Conservation (phyloP, 2,329 filamentous ascomycete species). For the Neoascochyta sp. region DNA sequence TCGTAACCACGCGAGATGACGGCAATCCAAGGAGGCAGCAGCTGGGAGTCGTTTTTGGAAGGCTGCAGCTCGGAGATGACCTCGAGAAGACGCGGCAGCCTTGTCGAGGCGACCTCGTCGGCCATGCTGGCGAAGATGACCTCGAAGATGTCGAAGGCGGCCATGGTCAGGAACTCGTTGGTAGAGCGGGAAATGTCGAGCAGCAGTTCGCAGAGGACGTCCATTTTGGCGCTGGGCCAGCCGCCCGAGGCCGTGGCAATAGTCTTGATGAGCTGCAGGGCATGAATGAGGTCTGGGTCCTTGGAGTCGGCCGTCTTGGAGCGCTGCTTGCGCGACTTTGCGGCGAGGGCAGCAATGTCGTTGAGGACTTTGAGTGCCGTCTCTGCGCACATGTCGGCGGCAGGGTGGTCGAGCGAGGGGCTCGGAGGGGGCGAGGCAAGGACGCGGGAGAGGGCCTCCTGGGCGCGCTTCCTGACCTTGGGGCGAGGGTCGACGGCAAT, state of each 20-base stretch:
- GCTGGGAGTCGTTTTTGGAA: slow-evolving; percentile 86
- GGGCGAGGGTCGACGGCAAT: slow-evolving; percentile 83
- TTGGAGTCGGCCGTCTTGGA: slow-evolving; percentile 57
- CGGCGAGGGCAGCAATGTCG: slow-evolving; percentile 67
- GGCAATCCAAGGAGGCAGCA: slow-evolving; percentile 94
- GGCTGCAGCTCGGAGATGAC: slow-evolving; percentile 90
- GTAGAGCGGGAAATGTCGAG: slow-evolving; percentile 83
- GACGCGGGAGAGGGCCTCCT: slow-evolving; percentile 81
- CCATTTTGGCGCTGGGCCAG: slow-evolving; percentile 96
- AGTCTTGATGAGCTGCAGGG: slow-evolving; percentile 86
- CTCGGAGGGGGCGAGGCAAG: slow-evolving; percentile 83
- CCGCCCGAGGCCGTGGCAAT: slow-evolving; percentile 83
- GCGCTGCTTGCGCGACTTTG: slow-evolving; percentile 64
- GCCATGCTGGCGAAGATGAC: slow-evolving; percentile 92
- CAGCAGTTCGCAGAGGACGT: slow-evolving; percentile 82
- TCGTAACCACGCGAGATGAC: slow-evolving; percentile 93
- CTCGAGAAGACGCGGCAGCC: slow-evolving; percentile 82
- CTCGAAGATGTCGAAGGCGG: slow-evolving; percentile 95
- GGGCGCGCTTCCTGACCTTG: slow-evolving; percentile 89
- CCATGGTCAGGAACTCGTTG: slow-evolving; percentile 95
- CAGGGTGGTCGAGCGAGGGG: slow-evolving; percentile 89
- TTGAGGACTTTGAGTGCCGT: slow-evolving; percentile 77
- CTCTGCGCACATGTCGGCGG: slow-evolving; percentile 93
- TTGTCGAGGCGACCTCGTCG: slow-evolving; percentile 80
- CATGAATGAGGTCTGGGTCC: slow-evolving; percentile 84